These are phyloP conservation scores for Volvox carteri DNA, from an alignment of 163 green algal species.

Conservation along the genomic window DNA sequence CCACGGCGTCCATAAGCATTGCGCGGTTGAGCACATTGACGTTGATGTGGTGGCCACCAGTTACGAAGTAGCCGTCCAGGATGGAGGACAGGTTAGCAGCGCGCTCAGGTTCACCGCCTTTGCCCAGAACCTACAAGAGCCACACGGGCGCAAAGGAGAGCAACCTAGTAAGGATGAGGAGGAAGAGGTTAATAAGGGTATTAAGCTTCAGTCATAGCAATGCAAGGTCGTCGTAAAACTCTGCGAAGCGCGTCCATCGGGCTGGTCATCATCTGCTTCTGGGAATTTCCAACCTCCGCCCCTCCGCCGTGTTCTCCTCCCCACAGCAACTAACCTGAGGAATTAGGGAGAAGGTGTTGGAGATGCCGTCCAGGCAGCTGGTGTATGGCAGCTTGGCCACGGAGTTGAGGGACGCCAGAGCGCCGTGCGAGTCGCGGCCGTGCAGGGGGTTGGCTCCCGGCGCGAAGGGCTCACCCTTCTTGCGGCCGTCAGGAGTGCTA, in stretches of 20 bases:
- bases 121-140: slow-evolving; percentile 73
- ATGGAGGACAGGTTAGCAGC: slow-evolving; percentile 72
- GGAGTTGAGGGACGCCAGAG: slow-evolving; percentile 81
- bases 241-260: no score
- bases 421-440: slow-evolving; percentile 78
- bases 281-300: no score
- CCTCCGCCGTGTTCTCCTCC: no score
- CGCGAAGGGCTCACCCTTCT: slow-evolving; percentile 81
- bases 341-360: slow-evolving; percentile 85
- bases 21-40: slow-evolving; percentile 81
- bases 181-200: no score
- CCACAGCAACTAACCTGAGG: slow-evolving; percentile 61
- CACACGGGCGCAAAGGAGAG: no score
- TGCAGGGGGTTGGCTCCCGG: slow-evolving; percentile 86
- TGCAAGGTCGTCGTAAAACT: no score
- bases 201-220: no score
- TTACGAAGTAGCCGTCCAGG: slow-evolving; percentile 82
- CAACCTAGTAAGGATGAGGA: no score
- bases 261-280: no score
- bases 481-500: slow-evolving; percentile 82
- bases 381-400: slow-evolving; percentile 84
- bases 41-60: slow-evolving; percentile 83
- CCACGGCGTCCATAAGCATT: slow-evolving; percentile 81
- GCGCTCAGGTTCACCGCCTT: slow-evolving; percentile 50
- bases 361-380: slow-evolving; percentile 78